Conservation (phyloP, 768 basidiomycete species). For the Calvatia gigantea region DNA sequence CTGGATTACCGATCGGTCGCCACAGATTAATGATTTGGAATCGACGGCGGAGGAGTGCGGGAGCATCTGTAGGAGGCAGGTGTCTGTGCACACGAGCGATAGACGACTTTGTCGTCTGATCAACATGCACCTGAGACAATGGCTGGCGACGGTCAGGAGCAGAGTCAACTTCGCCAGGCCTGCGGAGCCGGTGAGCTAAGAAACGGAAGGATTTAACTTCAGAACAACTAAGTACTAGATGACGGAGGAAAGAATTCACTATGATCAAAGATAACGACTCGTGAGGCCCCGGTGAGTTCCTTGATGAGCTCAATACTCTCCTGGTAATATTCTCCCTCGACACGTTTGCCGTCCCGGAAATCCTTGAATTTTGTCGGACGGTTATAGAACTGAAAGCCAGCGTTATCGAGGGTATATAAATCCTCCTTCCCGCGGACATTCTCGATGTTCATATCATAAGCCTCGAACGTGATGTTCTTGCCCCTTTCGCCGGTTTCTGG, state of each 20-base stretch:
- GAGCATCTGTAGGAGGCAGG: conserved; percentile 42
- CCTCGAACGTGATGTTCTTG: conserved; percentile 17
- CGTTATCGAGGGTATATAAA: conserved; percentile 38
- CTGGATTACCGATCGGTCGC: conserved; percentile 49
- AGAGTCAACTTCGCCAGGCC: conserved; percentile 33
- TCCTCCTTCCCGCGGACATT: conserved; percentile 51
- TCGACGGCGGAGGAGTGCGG: conserved; percentile 39
- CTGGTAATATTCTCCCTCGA: conserved; percentile 51
- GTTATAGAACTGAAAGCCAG: conserved; percentile 44
- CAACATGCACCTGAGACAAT: conserved; percentile 44
- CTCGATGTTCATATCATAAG: conserved; percentile 38
- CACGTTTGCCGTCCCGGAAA: conserved; percentile 37
- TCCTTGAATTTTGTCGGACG: conserved; percentile 37
- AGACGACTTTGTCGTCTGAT: conserved; percentile 45
- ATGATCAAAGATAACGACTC: conserved; percentile 60
- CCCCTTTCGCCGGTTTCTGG: conserved; percentile 18
- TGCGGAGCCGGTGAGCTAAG: conserved; percentile 44
- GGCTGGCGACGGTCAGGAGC: conserved; percentile 40
- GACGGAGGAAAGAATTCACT: conserved; percentile 33
- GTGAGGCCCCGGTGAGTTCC: conserved; percentile 51
- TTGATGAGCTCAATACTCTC: conserved; percentile 56
- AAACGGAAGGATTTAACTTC: background rate
- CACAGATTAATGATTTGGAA: conserved; percentile 63
- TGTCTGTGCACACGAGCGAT: conserved; percentile 47
- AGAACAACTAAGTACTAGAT: background rate